phyloP scores from a whole-genome alignment of 441 rosid species.

The Dalechampia spathulata region DNA sequence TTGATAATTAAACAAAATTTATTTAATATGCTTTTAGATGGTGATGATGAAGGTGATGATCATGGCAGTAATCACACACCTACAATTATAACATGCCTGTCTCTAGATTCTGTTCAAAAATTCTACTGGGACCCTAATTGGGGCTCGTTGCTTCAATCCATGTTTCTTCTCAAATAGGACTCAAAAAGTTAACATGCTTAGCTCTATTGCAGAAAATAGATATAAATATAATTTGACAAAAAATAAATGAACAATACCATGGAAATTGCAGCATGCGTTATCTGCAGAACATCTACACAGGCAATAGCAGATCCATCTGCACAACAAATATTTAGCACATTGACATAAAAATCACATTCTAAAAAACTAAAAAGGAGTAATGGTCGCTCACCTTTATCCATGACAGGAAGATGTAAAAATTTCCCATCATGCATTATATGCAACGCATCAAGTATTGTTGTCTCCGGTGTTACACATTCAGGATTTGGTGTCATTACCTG shows the following conservation, averaged over 20 bases:
- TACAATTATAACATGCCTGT: no score
- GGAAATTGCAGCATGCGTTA: slow-evolving; percentile 86
- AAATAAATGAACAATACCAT: slow-evolving; percentile 39
- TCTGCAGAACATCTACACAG: slow-evolving; percentile 80
- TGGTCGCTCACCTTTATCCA: slow-evolving; percentile 53
- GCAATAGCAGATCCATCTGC: slow-evolving; percentile 64
- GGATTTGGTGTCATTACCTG: slow-evolving; percentile 89
- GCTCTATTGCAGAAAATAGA: background rate
- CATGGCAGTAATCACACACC: no score
- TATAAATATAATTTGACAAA: slow-evolving; percentile 2
- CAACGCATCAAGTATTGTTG: slow-evolving; percentile 78
- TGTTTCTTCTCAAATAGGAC: background rate
- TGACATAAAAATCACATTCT: background rate
- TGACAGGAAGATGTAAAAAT: slow-evolving; percentile 84
- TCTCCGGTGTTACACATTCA: slow-evolving; percentile 66
- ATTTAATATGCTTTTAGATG: no score
- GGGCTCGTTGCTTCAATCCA: no score
- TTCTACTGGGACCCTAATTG: no score
- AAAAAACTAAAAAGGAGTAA: slow-evolving; percentile 3
- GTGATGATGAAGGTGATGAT: no score
- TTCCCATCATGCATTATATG: slow-evolving; percentile 92
- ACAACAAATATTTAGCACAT: slow-evolving; percentile 10
- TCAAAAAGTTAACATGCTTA: background rate
- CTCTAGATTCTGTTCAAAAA: no score
- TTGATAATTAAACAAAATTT: no score